A percentile compares a stretch with the other conserved stretches of the same genome.
Conservation (phyloP, 768 basidiomycete species). For the Leccinellum albellum region DNA sequence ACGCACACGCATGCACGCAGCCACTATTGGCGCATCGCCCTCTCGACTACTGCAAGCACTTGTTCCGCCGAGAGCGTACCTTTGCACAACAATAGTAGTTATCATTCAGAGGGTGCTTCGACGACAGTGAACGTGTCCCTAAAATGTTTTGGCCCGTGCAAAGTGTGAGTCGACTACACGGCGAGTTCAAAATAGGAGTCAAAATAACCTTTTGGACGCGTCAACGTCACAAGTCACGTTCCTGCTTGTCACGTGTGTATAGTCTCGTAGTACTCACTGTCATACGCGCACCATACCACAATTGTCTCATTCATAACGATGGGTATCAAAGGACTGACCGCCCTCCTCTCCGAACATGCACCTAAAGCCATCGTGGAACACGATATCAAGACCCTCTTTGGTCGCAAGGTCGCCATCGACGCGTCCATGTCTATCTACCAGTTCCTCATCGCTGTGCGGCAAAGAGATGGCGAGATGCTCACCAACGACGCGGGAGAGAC, state of each 20-base stretch:
- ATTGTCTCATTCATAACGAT: constrained; percentile 34
- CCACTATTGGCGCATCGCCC: no score
- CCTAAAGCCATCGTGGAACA: constrained; percentile 84
- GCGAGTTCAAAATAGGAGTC: no score
- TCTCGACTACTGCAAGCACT: no score
- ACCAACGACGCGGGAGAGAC: constrained; percentile 98
- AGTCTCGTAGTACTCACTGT: constrained; percentile 9
- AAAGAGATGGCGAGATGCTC: constrained; percentile 93
- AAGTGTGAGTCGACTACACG: no score
- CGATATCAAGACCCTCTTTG: constrained; percentile 96
- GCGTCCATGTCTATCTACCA: constrained; percentile 97
- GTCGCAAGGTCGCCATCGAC: constrained; percentile 97
- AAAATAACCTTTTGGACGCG: constrained; percentile 4
- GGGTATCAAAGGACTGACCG: constrained; percentile 97
- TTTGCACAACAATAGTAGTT: background rate
- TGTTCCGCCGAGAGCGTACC: no score
- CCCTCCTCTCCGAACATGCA: constrained; percentile 83
- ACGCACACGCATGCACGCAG: no score
- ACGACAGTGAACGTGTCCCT: no score
- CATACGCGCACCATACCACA: background rate
- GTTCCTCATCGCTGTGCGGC: constrained; percentile 96
- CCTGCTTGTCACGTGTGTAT: constrained; percentile 5
- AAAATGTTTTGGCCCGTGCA: no score
- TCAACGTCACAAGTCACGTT: constrained; percentile 14
- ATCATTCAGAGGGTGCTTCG: background rate